A percentile compares a stretch with the other conserved stretches of the same genome.
Conservation (phyloP, 169 alveolate genomes). For the Cryptosporidium parvum region DNA sequence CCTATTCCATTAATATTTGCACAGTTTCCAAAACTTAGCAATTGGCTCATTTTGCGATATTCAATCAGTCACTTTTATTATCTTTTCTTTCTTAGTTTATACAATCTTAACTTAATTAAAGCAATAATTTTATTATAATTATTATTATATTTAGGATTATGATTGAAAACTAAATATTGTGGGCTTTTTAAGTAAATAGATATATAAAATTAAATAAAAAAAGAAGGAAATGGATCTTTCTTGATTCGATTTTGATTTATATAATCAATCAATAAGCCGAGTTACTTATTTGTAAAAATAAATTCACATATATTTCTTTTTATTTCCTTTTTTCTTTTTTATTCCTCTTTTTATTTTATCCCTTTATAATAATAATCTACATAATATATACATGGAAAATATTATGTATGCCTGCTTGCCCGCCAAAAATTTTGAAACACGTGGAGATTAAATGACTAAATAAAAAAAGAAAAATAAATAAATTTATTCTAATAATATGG, state of each 20-base stretch:
- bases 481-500: neutral
- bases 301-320: neutral
- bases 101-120: neutral
- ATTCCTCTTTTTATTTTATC: neutral
- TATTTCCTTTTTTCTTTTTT: neutral
- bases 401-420: constrained; percentile 22
- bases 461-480: neutral
- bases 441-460: neutral
- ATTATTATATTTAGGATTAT: neutral
- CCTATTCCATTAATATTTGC: neutral
- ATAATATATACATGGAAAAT: constrained; percentile 6
- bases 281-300: neutral
- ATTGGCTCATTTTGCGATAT: neutral
- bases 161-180: neutral
- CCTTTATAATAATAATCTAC: neutral
- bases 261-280: neutral
- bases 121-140: neutral
- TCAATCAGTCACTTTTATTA: neutral
- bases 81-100: neutral
- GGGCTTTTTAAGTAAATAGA: neutral
- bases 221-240: neutral
- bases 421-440: neutral
- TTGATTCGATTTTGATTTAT: neutral
- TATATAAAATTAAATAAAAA: too few relatives aligned
- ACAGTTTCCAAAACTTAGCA: neutral